These are phyloP conservation scores for Rhynchosporium graminicola DNA, from an alignment of 2,329 filamentous ascomycete genomes.

Conservation along the genomic window DNA sequence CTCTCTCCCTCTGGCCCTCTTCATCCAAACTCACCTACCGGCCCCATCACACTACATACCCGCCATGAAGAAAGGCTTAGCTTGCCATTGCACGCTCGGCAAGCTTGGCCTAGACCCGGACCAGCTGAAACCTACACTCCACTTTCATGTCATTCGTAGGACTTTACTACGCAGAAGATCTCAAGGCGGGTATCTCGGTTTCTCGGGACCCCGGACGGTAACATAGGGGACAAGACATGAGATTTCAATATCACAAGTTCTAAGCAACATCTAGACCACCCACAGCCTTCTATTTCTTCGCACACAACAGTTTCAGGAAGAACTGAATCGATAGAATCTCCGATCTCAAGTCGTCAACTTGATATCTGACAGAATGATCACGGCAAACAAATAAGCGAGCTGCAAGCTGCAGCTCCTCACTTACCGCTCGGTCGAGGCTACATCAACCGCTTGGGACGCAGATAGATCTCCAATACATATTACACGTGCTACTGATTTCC, in stretches of 20 bases:
- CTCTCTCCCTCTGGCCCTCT: not conserved
- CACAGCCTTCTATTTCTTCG: no score
- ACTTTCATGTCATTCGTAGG: not conserved
- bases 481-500: constrained; percentile 1
- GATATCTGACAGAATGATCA: constrained; percentile 5
- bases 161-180: not conserved
- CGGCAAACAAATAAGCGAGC: not conserved
- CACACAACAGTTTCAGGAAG: no score
- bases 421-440: constrained; percentile 3
- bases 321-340: no score
- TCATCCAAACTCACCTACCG: not conserved
- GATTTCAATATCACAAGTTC: not conserved
- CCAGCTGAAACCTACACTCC: constrained; percentile 5
- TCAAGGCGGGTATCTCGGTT: no score
- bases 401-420: not conserved
- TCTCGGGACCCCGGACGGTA: no score
- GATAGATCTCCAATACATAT: constrained; percentile 10
- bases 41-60: constrained; percentile 7
- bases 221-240: no score
- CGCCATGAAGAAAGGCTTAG: constrained; percentile 3
- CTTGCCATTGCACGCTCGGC: not conserved
- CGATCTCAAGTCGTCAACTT: not conserved
- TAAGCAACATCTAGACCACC: not conserved
- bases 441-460: not conserved
- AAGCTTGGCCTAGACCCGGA: constrained; percentile 11